These are phyloP conservation scores for Xylaria grammica DNA, from an alignment of 495 filamentous ascomycete genomes.

Conservation along the genomic window DNA sequence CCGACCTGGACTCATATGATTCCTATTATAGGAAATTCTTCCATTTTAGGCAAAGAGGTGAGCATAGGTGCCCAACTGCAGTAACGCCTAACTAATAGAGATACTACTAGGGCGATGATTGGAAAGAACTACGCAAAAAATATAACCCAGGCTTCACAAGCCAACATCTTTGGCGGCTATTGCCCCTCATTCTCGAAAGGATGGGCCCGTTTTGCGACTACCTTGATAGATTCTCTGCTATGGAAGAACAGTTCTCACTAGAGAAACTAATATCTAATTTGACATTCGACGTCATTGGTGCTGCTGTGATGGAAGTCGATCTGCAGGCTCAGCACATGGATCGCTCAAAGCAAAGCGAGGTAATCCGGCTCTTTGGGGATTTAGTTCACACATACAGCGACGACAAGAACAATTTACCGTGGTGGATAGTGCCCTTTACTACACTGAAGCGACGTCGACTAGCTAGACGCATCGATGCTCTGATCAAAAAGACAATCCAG, in stretches of 20 bases:
- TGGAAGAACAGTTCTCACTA: conserved; percentile 37
- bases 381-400: conserved; percentile 30
- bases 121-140: conserved; percentile 46
- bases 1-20: conserved; percentile 35
- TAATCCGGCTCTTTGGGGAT: conserved; percentile 36
- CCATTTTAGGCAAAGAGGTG: conserved; percentile 32
- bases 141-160: conserved; percentile 53
- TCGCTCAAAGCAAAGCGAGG: conserved; percentile 23
- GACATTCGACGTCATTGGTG: conserved; percentile 51
- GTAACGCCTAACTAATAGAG: too few relatives aligned
- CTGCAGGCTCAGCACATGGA: conserved; percentile 38
- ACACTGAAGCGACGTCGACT: conserved; percentile 25
- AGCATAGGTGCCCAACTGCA: neutral
- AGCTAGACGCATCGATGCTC: conserved; percentile 26
- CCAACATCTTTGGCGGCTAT: conserved; percentile 44
- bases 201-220: conserved; percentile 36
- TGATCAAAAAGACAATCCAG: conserved; percentile 31
- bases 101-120: conserved; percentile 34
- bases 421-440: conserved; percentile 32
- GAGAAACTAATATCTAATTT: conserved; percentile 35
- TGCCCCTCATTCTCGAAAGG: conserved; percentile 49
- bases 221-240: conserved; percentile 32
- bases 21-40: conserved; percentile 41
- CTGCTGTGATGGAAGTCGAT: conserved; percentile 40
- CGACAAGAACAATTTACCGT: conserved; percentile 19